phyloP scores from a whole-genome alignment of 257 asterid species.

The Solanum stenotomum region DNA sequence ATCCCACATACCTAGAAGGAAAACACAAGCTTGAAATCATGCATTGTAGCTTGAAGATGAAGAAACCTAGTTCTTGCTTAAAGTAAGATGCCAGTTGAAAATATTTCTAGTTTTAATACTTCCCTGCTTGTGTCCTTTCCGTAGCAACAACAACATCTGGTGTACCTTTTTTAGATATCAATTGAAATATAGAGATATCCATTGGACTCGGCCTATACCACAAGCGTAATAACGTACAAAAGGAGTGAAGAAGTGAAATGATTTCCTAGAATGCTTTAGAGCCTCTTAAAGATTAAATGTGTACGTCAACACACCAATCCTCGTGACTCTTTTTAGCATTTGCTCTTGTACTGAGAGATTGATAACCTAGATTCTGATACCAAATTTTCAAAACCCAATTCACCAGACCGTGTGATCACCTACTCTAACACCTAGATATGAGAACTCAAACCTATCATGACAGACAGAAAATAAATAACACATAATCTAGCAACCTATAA shows the following conservation, averaged over 20 bases:
- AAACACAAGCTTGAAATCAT: not conserved
- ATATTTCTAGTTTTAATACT: no score
- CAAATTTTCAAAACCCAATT: not conserved
- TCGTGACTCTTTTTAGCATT: not conserved
- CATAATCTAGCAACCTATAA: not conserved
- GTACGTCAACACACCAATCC: not conserved
- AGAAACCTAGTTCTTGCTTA: not conserved
- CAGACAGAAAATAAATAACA: not conserved
- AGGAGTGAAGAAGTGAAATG: not conserved
- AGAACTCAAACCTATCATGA: not conserved
- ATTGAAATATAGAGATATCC: no score
- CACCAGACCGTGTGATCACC: not conserved
- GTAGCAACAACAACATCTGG: no score
- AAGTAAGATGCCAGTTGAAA: not conserved
- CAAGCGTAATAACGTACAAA: not conserved
- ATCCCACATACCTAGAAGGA: not conserved
- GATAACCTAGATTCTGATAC: no score
- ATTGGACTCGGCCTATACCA: not conserved
- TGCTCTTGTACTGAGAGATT: no score
- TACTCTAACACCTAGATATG: not conserved
- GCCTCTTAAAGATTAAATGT: not conserved
- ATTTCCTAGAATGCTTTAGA: no score
- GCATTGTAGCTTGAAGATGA: not conserved
- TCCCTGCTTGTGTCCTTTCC: not conserved
- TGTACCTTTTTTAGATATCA: no score